Conservation (phyloP, 495 filamentous ascomycete genomes). For the Terfezia boudieri region DNA sequence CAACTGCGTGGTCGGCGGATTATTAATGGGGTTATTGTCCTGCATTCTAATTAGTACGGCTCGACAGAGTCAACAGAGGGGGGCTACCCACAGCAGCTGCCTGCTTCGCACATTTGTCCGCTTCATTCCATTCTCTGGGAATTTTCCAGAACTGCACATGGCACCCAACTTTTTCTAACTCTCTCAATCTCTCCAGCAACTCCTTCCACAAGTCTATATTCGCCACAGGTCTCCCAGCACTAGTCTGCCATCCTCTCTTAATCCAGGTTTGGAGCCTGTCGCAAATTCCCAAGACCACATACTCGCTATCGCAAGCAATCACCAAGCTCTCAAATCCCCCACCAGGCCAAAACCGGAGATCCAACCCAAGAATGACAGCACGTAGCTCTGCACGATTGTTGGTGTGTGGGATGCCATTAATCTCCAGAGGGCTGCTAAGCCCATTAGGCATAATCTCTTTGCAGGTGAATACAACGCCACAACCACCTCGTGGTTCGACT, state of each 20-base stretch:
- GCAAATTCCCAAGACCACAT: conserved; percentile 23
- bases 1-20: no score
- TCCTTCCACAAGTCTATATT: conserved; percentile 26
- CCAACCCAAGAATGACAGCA: conserved; percentile 22
- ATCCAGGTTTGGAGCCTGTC: conserved; percentile 23
- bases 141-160: conserved; percentile 26
- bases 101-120: conserved; percentile 24
- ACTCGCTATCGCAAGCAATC: conserved; percentile 28
- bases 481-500: conserved; percentile 20
- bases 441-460: no score
- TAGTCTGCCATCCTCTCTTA: conserved; percentile 21
- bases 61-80: no score
- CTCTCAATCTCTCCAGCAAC: conserved; percentile 21
- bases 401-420: conserved; percentile 14
- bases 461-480: conserved; percentile 19
- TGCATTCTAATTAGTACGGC: no score
- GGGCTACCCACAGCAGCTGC: not conserved
- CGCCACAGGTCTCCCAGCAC: conserved; percentile 11
- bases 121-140: conserved; percentile 22
- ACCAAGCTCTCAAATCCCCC: conserved; percentile 23
- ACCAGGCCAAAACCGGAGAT: conserved; percentile 18
- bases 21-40: no score
- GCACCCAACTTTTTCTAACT: conserved; percentile 8
- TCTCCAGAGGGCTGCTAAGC: not conserved
- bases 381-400: conserved; percentile 28